These are phyloP conservation scores for Mycena epipterygia DNA, from an alignment of 768 basidiomycete genomes.

Conservation along the genomic window DNA sequence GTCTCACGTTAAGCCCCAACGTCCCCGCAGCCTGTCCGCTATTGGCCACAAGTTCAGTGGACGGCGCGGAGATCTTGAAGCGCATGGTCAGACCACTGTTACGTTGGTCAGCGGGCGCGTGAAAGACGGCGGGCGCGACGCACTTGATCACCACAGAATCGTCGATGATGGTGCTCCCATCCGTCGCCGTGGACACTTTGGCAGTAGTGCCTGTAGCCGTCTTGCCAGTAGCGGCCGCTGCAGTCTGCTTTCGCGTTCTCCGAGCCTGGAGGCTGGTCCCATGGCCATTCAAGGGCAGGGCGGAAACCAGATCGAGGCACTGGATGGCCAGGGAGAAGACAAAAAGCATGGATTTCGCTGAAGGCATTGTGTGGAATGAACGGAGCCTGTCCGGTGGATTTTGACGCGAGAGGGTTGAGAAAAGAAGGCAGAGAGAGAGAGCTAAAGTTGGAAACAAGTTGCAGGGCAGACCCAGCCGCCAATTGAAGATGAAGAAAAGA, in stretches of 20 bases:
- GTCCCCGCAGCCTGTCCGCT: constrained; percentile 29
- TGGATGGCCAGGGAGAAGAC: constrained; percentile 9
- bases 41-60: constrained; percentile 39
- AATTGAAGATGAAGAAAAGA: neutral
- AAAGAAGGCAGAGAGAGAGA: neutral
- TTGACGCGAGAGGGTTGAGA: neutral
- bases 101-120: neutral
- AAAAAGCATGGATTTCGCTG: constrained; percentile 19
- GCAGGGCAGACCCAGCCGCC: constrained; percentile 32
- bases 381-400: constrained; percentile 10
- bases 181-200: constrained; percentile 37
- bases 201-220: constrained; percentile 1
- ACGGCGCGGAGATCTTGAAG: constrained; percentile 45
- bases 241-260: constrained; percentile 1
- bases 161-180: constrained; percentile 45
- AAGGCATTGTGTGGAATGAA: constrained; percentile 15
- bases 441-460: neutral
- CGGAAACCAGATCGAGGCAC: constrained; percentile 6
- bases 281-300: constrained; percentile 1
- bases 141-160: constrained; percentile 44
- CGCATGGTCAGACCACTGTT: constrained; percentile 43
- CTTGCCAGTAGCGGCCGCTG: neutral
- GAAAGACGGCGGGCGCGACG: neutral
- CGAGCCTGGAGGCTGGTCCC: neutral
- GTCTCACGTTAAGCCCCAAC: constrained; percentile 41